Base-by-base conservation (phyloP, 352 stramenopile genomes). In the Globisporangium acanthophoron region DNA sequence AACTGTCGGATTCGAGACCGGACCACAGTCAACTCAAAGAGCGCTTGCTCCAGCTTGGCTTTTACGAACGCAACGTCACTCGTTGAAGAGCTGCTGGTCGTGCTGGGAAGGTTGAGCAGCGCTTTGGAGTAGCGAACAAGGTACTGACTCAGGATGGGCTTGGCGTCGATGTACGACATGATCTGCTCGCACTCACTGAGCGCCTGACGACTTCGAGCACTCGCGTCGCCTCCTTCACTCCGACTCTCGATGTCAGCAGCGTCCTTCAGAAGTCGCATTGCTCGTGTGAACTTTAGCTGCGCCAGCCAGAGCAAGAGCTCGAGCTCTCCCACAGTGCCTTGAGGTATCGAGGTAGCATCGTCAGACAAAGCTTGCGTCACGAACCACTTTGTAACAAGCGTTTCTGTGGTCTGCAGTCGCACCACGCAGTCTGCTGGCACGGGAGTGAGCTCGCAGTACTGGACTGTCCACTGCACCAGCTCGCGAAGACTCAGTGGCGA, bases 261-360 rank as follows among this genome's bases (percentile, higher is more conserved):
- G 33, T 12, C 66, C 55, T 45, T 60, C 69, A 80, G 29, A 16
- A 58, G 39, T 24, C 67, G 37, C 3, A 47, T 59, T 0, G 73
- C 69, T 50, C 67, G 69, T 16, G 71, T 70, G 37, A 71, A 78
- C 40, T 65, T 65, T 16, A 81, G 33, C 53, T 61, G 65, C 56
- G 70, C 67, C 12, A 78, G 37, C 16, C 67, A 62, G 5, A 67
- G 48, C 8, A 78, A 47, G 8, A 66, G 37, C 5, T 56, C 57
- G 21, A 76, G 52, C 6, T 72, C 57, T 15, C 49, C 57, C 5
- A 15, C 41, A 6, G 24, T 35, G 13, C 12, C 21, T 45, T 40
- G 48, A 43, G 3, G 18, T 2, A n/a, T 6, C 11, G 43, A 29
- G 20, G 7, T 48, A 3, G 7, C 43, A 9, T 9, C 43, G 5